Base-by-base conservation (phyloP, 2,329 filamentous ascomycete species). In the Colletotrichum somersetense region DNA sequence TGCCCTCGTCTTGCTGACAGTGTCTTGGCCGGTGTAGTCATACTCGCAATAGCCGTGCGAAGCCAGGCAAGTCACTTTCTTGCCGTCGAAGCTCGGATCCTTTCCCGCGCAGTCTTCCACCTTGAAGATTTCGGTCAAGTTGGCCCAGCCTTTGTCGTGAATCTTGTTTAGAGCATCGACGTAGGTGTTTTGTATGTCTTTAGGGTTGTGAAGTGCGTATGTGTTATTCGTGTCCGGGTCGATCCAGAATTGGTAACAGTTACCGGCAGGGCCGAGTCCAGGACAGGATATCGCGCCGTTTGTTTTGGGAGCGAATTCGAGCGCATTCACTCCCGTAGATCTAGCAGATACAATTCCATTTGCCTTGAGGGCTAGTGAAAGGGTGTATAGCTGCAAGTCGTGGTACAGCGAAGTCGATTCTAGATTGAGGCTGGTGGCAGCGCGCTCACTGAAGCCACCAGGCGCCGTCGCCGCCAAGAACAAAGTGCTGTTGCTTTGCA, bases 31-130 rank as follows among this genome's bases (percentile, higher is more conserved):
- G 6, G 44, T 10, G 5, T 69, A 77, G 65, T 76, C 74, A 72
- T 75, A 77, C 62, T 78, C 76, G 53, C 76, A 78, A 18, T 58
- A 77, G n/a, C 73, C 71, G 66, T 77, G 76, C 20, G 62, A 75
- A 5, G 74, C 72, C 53, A 78, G 64, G 61, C 75, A 78, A n/a
- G 68, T 73, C 53, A 76, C 72, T 35, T 76, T 66, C 2, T 72
- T 58, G 3, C 72, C 35, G 38, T 77, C 76, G 62, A 77, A 77
- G 8, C 66, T 67, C 2, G 75, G 75, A 12, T 74, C 68, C 16
- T 74, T 74, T 46, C 76, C 75, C 10, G 67, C 46, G 61, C 76
- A 78, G 59, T 77, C 69, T 58, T 77, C 76, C 8, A 78, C 69
- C 55, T 75, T 73, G 68, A 77, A 78, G 33, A 78, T 66, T 42